Conservation (phyloP, 164 flowering plant genomes). For the Vitis labrusca region DNA sequence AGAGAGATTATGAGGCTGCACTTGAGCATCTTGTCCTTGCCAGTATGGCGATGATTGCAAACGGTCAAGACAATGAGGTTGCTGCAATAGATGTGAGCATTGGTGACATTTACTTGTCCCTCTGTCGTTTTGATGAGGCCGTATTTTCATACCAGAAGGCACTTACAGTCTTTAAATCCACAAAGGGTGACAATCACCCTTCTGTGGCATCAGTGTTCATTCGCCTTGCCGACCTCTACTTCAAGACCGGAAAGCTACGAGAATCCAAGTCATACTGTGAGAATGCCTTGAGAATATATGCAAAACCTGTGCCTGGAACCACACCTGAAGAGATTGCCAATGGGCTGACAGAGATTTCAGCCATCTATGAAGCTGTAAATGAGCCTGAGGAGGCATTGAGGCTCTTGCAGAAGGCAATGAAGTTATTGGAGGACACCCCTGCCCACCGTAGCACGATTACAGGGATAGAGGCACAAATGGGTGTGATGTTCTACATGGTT, state of each 20-base stretch:
- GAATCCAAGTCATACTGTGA: constrained; percentile 48
- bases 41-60: constrained; percentile 44
- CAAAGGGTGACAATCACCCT: constrained; percentile 40
- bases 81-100: constrained; percentile 40
- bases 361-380: constrained; percentile 35
- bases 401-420: constrained; percentile 34
- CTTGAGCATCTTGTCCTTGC: constrained; percentile 48
- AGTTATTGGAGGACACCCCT: constrained; percentile 26
- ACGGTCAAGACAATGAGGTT: constrained; percentile 42
- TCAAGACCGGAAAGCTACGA: constrained; percentile 36
- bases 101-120: constrained; percentile 35
- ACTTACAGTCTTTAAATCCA: constrained; percentile 39
- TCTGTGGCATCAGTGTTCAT: constrained; percentile 39
- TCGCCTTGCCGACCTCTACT: constrained; percentile 41
- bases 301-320: constrained; percentile 34
- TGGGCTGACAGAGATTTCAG: constrained; percentile 37
- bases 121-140: constrained; percentile 42
- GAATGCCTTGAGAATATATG: constrained; percentile 39
- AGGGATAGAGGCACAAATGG: constrained; percentile 48
- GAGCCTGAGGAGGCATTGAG: constrained; percentile 39
- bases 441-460: constrained; percentile 33
- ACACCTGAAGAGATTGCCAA: constrained; percentile 36
- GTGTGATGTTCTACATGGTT: constrained; percentile 43
- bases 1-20: constrained; percentile 38
- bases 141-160: constrained; percentile 44